These are phyloP conservation scores for Boletus sensibilis DNA, from an alignment of 768 basidiomycete species.

Conservation along the genomic window DNA sequence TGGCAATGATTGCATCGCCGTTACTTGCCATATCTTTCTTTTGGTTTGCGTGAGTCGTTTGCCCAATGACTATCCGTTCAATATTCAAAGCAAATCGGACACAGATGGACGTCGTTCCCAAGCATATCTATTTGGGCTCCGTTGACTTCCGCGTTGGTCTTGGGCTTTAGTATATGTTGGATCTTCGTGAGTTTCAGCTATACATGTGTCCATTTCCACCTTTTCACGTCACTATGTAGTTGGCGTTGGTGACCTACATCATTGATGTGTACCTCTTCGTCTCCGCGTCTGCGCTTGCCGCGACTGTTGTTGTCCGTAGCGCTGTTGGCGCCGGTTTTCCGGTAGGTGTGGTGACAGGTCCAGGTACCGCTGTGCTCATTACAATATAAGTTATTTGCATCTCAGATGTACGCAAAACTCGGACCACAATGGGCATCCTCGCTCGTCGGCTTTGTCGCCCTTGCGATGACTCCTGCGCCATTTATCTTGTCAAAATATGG, in stretches of 20 bases:
- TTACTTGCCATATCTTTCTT: constrained; percentile 56
- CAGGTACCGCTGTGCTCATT: constrained; percentile 2
- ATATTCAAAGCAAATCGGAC: background rate
- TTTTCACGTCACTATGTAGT: constrained; percentile 30
- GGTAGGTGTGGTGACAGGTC: constrained; percentile 1
- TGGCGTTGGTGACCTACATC: constrained; percentile 57
- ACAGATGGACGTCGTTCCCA: constrained; percentile 59
- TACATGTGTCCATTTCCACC: background rate
- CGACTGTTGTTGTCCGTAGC: constrained; percentile 52
- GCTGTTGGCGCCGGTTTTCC: constrained; percentile 54
- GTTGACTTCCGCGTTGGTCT: constrained; percentile 44
- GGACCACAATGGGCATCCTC: constrained; percentile 60
- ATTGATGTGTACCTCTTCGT: constrained; percentile 57
- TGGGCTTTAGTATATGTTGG: constrained; percentile 54
- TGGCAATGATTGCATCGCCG: constrained; percentile 51
- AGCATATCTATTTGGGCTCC: constrained; percentile 53
- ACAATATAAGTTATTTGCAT: constrained; percentile 42
- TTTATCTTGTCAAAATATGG: constrained; percentile 48
- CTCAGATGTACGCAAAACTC: constrained; percentile 52
- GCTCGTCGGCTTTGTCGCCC: constrained; percentile 50
- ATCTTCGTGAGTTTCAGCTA: constrained; percentile 47
- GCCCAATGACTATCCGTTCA: background rate
- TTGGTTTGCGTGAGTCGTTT: constrained; percentile 53
- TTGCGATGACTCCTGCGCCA: constrained; percentile 52
- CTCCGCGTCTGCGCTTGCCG: constrained; percentile 57